Evolutionary conservation across 1,139 yeast species (phyloP), one percentile per base, ranked within the genome.

Genomic region (Nakaseomyces delphensis): DNA sequence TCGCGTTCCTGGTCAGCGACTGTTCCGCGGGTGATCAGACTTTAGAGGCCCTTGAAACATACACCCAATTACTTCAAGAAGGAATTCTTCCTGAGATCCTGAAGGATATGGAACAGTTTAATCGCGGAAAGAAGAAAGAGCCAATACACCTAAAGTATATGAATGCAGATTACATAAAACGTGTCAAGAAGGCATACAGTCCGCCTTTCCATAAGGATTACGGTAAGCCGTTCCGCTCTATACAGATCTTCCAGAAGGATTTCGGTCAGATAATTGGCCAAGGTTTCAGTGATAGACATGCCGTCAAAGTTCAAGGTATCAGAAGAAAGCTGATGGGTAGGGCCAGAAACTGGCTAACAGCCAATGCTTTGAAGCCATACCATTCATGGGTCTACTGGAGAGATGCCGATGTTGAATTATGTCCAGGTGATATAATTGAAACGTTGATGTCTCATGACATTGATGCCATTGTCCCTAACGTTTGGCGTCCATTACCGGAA

Each of bases 401-500:
- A 58, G 86, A 79, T 62, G 82, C 78, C 3, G 85, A 79, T 56
- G 81, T 79, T 3, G 81, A 79, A 56, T 71, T 77, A 1, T 74
- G 75, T 14, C 85, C 85, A 1, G 65, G 71, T 2, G 70, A 83
- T 1, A 70, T 79, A 44, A 61, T 79, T 45, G 81, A 79, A 57
- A 85, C 79, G 55, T 61, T 79, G 48, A 79, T 79, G 84, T 71
- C 69, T 47, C 83, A 77, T 55, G 70, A 75, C 53, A 72, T 69
- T 55, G 85, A 79, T 51, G 82, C 79, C 33, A 77, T 78, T 14
- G 76, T 85, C 19, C 95, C 95, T 19, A 85, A 85, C 57, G 93
- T 85, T 39, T 85, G 95, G 95, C 73, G 95, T 53, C 95, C 95
- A 1, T 67, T 85, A 48, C 95, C 95, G 1, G 91, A 82, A 61